phyloP scores from a whole-genome alignment of 306 rosid genomes.

The Dryas alaskensis region DNA sequence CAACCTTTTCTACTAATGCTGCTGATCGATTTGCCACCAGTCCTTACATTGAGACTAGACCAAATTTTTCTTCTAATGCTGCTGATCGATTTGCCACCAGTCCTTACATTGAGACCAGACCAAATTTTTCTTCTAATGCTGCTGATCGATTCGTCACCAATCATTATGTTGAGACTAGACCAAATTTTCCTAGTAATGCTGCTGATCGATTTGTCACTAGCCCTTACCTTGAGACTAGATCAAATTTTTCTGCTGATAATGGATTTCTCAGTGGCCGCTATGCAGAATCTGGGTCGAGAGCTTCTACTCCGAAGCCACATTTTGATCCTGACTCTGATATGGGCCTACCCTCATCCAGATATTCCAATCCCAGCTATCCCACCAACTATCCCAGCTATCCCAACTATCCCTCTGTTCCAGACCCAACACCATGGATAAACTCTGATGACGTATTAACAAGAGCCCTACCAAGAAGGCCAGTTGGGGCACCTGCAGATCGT shows the following conservation, averaged over 20 bases:
- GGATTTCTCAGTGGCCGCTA: slow-evolving; percentile 32
- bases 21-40: too few species aligned
- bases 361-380: slow-evolving; percentile 36
- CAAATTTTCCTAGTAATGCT: slow-evolving; percentile 22
- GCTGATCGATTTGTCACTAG: slow-evolving; percentile 28
- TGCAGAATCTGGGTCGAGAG: slow-evolving; percentile 43
- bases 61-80: slow-evolving; percentile 25
- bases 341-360: slow-evolving; percentile 40
- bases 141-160: slow-evolving; percentile 29
- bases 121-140: slow-evolving; percentile 18
- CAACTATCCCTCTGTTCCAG: slow-evolving; percentile 31
- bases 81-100: slow-evolving; percentile 28
- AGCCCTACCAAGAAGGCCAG: slow-evolving; percentile 40
- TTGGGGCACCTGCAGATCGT: slow-evolving; percentile 35
- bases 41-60: slow-evolving; percentile 15
- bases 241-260: slow-evolving; percentile 33
- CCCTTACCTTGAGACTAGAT: background rate
- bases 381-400: slow-evolving; percentile 21
- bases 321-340: slow-evolving; percentile 39
- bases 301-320: slow-evolving; percentile 30
- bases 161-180: slow-evolving; percentile 30
- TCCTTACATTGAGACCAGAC: background rate
- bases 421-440: slow-evolving; percentile 32
- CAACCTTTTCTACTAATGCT: too few species aligned
- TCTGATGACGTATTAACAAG: slow-evolving; percentile 39